phyloP scores from a whole-genome alignment of 495 filamentous ascomycete genomes.

The Bombardia bombarda region DNA sequence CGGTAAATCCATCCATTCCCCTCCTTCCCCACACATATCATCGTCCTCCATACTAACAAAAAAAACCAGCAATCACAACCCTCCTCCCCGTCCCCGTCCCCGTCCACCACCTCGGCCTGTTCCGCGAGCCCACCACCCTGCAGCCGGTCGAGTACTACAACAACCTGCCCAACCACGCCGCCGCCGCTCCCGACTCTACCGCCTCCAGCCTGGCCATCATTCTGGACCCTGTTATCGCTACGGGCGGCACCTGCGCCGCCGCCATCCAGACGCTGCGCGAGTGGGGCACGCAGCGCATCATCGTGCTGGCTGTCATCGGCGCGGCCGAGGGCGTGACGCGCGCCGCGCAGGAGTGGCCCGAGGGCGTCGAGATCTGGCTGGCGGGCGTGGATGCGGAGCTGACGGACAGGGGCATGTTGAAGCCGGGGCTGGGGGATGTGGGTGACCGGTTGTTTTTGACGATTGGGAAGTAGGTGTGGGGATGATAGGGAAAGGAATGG shows the following conservation, averaged over 20 bases:
- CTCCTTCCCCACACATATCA: slow-evolving; percentile 2
- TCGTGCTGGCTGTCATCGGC: slow-evolving; percentile 71
- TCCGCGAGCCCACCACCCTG: slow-evolving; percentile 75
- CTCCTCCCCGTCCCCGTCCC: slow-evolving; percentile 75
- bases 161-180: slow-evolving; percentile 75
- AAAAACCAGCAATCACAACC: slow-evolving; percentile 21
- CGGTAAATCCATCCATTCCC: slow-evolving; percentile 33
- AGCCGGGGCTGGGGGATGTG: slow-evolving; percentile 83
- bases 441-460: slow-evolving; percentile 91
- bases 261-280: slow-evolving; percentile 84
- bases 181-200: slow-evolving; percentile 15
- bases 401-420: slow-evolving; percentile 78
- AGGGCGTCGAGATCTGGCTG: slow-evolving; percentile 72
- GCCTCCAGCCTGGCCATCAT: slow-evolving; percentile 64
- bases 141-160: slow-evolving; percentile 97
- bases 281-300: slow-evolving; percentile 78
- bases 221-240: slow-evolving; percentile 89
- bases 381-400: slow-evolving; percentile 69
- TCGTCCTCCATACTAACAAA: not conserved
- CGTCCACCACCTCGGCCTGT: slow-evolving; percentile 90
- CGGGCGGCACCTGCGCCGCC: slow-evolving; percentile 79
- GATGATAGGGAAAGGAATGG: too few species aligned
- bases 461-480: slow-evolving; percentile 67
- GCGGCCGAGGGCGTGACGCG: slow-evolving; percentile 55
- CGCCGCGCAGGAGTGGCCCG: slow-evolving; percentile 66